Conservation (phyloP, 2,329 filamentous ascomycete species). For the Hymenoscyphus linearis region DNA sequence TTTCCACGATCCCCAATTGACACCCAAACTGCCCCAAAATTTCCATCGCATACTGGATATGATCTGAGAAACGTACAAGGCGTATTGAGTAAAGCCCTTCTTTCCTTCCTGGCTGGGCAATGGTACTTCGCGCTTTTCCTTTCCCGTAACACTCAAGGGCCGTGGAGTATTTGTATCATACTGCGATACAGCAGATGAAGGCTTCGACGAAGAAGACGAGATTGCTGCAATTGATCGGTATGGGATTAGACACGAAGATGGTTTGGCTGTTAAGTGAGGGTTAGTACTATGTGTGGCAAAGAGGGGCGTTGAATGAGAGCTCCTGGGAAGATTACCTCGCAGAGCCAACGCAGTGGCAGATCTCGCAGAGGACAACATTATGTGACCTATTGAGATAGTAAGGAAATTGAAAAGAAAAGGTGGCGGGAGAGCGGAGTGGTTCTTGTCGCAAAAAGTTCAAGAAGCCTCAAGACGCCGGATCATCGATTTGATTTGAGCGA, state of each 20-base stretch:
- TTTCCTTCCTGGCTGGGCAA: slow-evolving; percentile 73
- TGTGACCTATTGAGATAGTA: slow-evolving; percentile 21
- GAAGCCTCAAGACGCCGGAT: neutral
- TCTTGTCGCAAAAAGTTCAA: neutral
- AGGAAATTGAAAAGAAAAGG: slow-evolving; percentile 20
- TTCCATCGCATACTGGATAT: neutral
- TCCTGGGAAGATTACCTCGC: slow-evolving; percentile 34
- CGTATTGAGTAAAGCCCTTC: slow-evolving; percentile 79
- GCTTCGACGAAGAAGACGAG: slow-evolving; percentile 59
- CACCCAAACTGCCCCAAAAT: neutral
- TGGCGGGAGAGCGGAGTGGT: slow-evolving; percentile 15
- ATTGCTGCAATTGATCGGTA: slow-evolving; percentile 60
- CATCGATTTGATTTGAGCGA: neutral
- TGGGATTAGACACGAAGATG: slow-evolving; percentile 56
- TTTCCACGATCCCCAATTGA: neutral
- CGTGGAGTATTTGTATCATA: slow-evolving; percentile 47
- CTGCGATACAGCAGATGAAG: slow-evolving; percentile 53
- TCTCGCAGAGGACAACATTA: slow-evolving; percentile 39
- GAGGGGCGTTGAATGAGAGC: slow-evolving; percentile 1
- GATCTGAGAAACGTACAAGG: slow-evolving; percentile 57
- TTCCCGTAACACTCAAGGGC: slow-evolving; percentile 43
- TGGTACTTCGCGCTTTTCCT: slow-evolving; percentile 63
- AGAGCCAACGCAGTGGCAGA: slow-evolving; percentile 38
- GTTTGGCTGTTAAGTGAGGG: slow-evolving; percentile 52
- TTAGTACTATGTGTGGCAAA: slow-evolving; percentile 9